Evolutionary conservation across 2,329 filamentous ascomycete genomes (phyloP), one percentile per base, ranked within the genome.

Genomic region (Chaetoscypha palmicola): DNA sequence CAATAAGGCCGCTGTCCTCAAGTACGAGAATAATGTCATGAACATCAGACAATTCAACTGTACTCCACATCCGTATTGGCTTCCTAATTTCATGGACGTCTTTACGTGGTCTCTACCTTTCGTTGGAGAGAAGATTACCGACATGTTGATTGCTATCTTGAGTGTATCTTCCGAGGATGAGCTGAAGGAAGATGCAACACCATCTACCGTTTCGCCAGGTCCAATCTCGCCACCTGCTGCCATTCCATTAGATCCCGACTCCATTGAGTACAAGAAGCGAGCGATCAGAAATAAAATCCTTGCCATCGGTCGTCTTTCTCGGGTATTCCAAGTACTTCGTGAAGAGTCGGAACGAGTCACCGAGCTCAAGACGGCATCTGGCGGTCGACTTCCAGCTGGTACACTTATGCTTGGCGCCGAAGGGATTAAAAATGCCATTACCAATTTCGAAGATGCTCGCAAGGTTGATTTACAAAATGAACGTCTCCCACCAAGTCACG

Each of bases 21-120:
- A 98, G 71, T 98, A 98, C 65, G 92, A 98, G 71, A 98, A 98
- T 69, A 98, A 98, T 62, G 92, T 98, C 49, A 98, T 98, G 92
- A 98, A 98, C 73, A 98, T 98, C 63, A 81, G 92, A 47, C 92
- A 98, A 67, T 98, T 98, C 73, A 98, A 98, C 74, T 98, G 91
- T 77, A 97, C 92, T 17, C 92, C 92, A 24, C 92, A 98, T 66
- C 92, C 92, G 5, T 98, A 98, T 73, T 98, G 92, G 92, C 78
- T 98, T 38, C 92, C 92, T 43, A 98, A 98, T 72, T 98, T 98
- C 64, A 98, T 98, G 92, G 92, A 98, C 62, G 92, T 98, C 51
- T 98, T 98, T 64, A 98, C 92, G n/a, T 98, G 92, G 92, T 98
- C 92, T 24, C 74, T 98, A 48, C 92, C 92, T 0, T 98, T 98